phyloP scores from a whole-genome alignment of 768 basidiomycete species.

The Mycena indigotica region DNA sequence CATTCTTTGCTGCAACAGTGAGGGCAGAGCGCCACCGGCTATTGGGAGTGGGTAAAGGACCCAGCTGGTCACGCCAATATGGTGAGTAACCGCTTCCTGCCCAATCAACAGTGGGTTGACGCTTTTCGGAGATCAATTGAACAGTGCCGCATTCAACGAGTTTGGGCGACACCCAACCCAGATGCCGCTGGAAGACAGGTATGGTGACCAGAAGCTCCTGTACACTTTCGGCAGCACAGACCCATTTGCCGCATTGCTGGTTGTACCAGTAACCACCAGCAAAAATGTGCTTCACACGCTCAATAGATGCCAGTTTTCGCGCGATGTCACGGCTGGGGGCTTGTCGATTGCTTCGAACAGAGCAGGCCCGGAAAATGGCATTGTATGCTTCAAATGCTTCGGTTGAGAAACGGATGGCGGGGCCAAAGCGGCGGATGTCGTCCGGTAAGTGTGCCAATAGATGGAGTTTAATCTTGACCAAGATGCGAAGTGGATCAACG shows the following conservation, averaged over 20 bases:
- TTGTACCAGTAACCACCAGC: conserved; percentile 22
- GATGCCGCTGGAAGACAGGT: conserved; percentile 14
- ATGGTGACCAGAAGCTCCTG: conserved; percentile 1
- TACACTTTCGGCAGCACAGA: conserved; percentile 7
- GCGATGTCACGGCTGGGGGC: conserved; percentile 32
- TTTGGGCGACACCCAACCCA: conserved; percentile 14
- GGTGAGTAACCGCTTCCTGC: not conserved
- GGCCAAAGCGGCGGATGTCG: conserved; percentile 28
- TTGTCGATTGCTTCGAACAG: conserved; percentile 30
- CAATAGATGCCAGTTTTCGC: conserved; percentile 6
- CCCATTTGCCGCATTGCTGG: conserved; percentile 2
- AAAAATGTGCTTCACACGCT: conserved; percentile 20
- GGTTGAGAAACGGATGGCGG: conserved; percentile 25
- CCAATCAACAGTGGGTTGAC: not conserved
- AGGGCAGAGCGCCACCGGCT: conserved; percentile 1
- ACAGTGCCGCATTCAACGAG: not conserved
- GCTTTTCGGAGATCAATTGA: not conserved
- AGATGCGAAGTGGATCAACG: conserved; percentile 24
- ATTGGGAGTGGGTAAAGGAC: not conserved
- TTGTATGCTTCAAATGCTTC: conserved; percentile 34
- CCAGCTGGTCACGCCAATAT: not conserved
- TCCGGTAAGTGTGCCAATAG: conserved; percentile 22
- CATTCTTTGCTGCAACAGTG: not conserved
- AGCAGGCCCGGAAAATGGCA: conserved; percentile 28
- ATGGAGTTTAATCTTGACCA: conserved; percentile 29